Evolutionary conservation across 164 flowering plant species (phyloP).

Genomic region (Magnolia officinalis): DNA sequence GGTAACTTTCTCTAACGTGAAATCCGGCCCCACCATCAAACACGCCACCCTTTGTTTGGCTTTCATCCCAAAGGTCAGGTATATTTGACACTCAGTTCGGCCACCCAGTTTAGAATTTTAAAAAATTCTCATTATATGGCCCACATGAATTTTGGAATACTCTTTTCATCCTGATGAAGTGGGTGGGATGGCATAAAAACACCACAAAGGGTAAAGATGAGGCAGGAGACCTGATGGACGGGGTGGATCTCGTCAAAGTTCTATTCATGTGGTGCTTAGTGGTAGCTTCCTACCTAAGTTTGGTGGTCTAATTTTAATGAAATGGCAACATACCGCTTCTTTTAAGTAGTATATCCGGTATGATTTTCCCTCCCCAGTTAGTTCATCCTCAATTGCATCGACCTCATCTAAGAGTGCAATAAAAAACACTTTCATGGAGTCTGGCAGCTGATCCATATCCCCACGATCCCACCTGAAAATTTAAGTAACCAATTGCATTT

Average conservation of each 20-base stretch:
- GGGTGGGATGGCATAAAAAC: background rate
- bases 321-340: background rate
- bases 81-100: too few species aligned
- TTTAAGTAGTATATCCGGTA: background rate
- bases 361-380: background rate
- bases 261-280: too few species aligned
- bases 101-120: too few species aligned
- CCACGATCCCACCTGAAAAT: background rate
- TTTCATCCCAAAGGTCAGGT: too few species aligned
- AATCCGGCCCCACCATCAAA: too few species aligned
- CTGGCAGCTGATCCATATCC: background rate
- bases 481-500: background rate
- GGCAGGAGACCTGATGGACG: too few species aligned
- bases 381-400: conserved; percentile 1
- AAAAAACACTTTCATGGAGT: background rate
- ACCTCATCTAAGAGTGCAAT: background rate
- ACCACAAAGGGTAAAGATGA: too few species aligned
- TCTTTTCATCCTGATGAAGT: background rate
- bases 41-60: too few species aligned
- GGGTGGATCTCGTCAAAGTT: background rate
- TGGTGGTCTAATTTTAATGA: background rate
- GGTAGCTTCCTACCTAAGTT: too few species aligned
- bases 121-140: too few species aligned
- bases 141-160: too few species aligned
- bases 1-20: too few species aligned